Percentiles rank a stretch among this genome's conserved stretches.
Evolutionary conservation across 2,329 filamentous ascomycete genomes (phyloP).

Genomic region (Raffaelea arxii): DNA sequence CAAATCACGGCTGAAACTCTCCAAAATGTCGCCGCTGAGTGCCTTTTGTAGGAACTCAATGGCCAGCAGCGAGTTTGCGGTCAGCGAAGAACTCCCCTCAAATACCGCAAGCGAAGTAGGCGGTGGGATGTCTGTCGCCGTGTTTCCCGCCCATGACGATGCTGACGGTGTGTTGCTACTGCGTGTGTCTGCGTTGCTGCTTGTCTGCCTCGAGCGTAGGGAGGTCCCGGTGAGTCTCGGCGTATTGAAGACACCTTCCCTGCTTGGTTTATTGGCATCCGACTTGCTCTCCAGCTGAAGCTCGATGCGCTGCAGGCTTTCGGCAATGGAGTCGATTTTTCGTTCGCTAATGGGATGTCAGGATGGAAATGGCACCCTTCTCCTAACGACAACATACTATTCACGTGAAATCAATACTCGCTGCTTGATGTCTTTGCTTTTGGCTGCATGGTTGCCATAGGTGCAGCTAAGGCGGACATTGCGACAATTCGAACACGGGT

Average conservation of each 20-base stretch:
- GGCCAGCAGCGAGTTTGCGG: slow-evolving; percentile 41
- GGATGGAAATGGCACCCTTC: background rate
- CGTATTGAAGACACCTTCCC: too few species aligned
- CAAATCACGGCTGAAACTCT: slow-evolving; percentile 30
- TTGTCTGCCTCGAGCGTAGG: too few species aligned
- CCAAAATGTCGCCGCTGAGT: slow-evolving; percentile 25
- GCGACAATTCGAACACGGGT: background rate
- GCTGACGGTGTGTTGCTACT: too few species aligned
- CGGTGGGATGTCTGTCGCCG: background rate
- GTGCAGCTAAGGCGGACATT: background rate
- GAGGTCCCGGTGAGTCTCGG: too few species aligned
- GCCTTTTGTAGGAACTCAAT: slow-evolving; percentile 44
- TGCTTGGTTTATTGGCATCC: too few species aligned
- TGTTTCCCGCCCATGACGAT: too few species aligned
- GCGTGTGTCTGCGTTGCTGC: too few species aligned
- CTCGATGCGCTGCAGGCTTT: slow-evolving; percentile 34
- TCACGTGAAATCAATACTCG: background rate
- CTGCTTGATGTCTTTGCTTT: background rate
- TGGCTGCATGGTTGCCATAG: background rate
- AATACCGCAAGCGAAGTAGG: too few species aligned
- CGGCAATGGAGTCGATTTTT: slow-evolving; percentile 41
- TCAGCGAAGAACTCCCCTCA: slow-evolving; percentile 38
- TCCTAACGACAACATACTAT: background rate
- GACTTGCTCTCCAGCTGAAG: slow-evolving; percentile 25
- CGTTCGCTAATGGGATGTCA: slow-evolving; percentile 29